phyloP scores from a whole-genome alignment of 2,329 filamentous ascomycete genomes.

The Penicillium brasilianum region DNA sequence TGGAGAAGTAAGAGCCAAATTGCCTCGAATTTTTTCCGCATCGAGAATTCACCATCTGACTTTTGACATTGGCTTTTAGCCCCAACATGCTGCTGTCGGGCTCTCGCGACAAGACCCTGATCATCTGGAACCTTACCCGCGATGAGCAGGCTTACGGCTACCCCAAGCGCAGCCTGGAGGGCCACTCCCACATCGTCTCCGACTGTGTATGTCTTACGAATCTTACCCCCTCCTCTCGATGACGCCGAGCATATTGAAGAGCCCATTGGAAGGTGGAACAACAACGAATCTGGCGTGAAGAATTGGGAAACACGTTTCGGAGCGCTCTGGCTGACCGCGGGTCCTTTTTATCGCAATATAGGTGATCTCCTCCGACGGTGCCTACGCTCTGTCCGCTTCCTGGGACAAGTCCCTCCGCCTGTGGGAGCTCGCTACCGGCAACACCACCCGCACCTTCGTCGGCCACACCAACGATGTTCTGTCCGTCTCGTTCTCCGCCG shows the following conservation, averaged over 20 bases:
- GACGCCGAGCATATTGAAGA: constrained; percentile 11
- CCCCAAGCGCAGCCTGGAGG: constrained; percentile 98
- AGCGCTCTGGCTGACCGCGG: constrained; percentile 37
- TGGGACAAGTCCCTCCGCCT: constrained; percentile 99
- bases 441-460: constrained; percentile 96
- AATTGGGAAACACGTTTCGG: constrained; percentile 7
- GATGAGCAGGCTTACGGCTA: constrained; percentile 98
- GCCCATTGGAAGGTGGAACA: constrained; percentile 19
- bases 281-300: constrained; percentile 12
- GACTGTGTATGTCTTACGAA: constrained; percentile 82
- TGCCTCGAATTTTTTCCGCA: constrained; percentile 26
- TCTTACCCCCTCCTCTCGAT: constrained; percentile 18
- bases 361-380: constrained; percentile 99
- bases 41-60: constrained; percentile 43
- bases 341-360: constrained; percentile 48
- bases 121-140: constrained; percentile 99
- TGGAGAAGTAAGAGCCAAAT: constrained; percentile 80
- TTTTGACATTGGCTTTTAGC: constrained; percentile 54
- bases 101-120: constrained; percentile 97
- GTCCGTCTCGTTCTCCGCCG: constrained; percentile 99
- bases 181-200: constrained; percentile 99
- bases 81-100: constrained; percentile 99
- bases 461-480: constrained; percentile 99
- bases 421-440: constrained; percentile 97
- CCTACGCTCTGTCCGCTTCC: constrained; percentile 96